Evolutionary conservation across 768 basidiomycete species (phyloP).

Genomic region (Rubroboletus satanas): DNA sequence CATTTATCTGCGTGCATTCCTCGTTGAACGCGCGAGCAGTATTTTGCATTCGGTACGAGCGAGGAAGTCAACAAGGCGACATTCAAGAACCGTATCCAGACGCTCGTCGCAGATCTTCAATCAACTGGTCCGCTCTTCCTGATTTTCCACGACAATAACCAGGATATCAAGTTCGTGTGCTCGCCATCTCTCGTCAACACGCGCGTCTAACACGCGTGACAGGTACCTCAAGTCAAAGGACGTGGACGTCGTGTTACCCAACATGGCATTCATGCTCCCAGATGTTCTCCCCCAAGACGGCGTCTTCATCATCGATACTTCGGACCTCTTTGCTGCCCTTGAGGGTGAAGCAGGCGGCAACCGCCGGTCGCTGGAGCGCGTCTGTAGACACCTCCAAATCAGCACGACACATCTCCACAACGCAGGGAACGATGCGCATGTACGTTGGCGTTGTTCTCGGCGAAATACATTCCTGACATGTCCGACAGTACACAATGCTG

Average conservation of each 20-base stretch:
- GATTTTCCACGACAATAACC: slow-evolving; percentile 74
- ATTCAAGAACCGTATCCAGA: slow-evolving; percentile 51
- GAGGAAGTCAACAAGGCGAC: slow-evolving; percentile 46
- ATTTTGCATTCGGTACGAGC: slow-evolving; percentile 65
- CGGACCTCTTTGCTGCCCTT: slow-evolving; percentile 70
- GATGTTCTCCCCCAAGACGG: slow-evolving; percentile 49
- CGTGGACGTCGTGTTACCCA: slow-evolving; percentile 51
- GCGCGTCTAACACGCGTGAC: slow-evolving; percentile 1
- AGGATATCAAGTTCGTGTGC: slow-evolving; percentile 65
- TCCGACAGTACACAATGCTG: slow-evolving; percentile 63
- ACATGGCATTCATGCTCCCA: slow-evolving; percentile 54
- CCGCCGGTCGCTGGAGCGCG: slow-evolving; percentile 53
- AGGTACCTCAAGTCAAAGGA: slow-evolving; percentile 52
- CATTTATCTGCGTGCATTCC: background rate
- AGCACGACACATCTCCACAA: slow-evolving; percentile 63
- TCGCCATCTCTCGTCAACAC: background rate
- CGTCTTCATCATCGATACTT: slow-evolving; percentile 67
- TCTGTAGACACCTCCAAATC: slow-evolving; percentile 62
- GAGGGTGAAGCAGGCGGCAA: slow-evolving; percentile 55
- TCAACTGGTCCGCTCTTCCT: slow-evolving; percentile 63
- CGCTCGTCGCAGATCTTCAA: slow-evolving; percentile 40
- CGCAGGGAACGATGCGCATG: slow-evolving; percentile 83
- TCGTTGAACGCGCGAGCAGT: slow-evolving; percentile 34
- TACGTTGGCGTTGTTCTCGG: slow-evolving; percentile 32
- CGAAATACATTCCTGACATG: background rate